These are phyloP conservation scores for Flammula alnicola DNA, from an alignment of 1,284 basidiomycete species.

Conservation along the genomic window DNA sequence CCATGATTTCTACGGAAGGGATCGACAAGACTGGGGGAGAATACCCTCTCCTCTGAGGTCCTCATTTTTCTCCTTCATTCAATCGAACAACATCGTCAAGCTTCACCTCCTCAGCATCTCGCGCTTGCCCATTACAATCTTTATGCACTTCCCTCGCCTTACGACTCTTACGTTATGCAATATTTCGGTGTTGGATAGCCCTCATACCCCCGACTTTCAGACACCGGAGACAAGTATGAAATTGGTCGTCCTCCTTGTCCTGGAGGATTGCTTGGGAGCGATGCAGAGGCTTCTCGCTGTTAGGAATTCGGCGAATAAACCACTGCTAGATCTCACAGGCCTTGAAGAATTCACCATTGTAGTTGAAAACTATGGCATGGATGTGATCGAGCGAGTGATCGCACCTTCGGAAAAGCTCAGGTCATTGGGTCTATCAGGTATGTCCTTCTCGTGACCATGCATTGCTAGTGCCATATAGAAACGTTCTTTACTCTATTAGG, in stretches of 20 bases:
- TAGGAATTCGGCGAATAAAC: background rate
- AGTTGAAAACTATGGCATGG: slow-evolving; percentile 2
- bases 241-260: slow-evolving; percentile 6
- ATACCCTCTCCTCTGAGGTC: slow-evolving; percentile 1
- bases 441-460: no score
- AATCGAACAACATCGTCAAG: slow-evolving; percentile 14
- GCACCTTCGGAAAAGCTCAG: no score
- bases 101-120: slow-evolving; percentile 11
- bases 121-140: slow-evolving; percentile 7
- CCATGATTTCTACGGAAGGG: background rate
- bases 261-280: slow-evolving; percentile 2
- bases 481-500: no score
- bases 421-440: no score
- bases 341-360: slow-evolving; percentile 5
- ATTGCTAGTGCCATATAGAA: no score
- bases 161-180: slow-evolving; percentile 1
- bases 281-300: slow-evolving; percentile 4
- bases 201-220: background rate
- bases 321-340: slow-evolving; percentile 9
- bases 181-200: slow-evolving; percentile 3
- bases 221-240: slow-evolving; percentile 5
- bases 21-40: slow-evolving; percentile 11
- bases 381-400: no score
- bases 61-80: slow-evolving; percentile 16
- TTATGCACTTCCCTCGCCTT: slow-evolving; percentile 13